phyloP scores from a whole-genome alignment of 2,329 filamentous ascomycete genomes.

The Fusarium humuli region DNA sequence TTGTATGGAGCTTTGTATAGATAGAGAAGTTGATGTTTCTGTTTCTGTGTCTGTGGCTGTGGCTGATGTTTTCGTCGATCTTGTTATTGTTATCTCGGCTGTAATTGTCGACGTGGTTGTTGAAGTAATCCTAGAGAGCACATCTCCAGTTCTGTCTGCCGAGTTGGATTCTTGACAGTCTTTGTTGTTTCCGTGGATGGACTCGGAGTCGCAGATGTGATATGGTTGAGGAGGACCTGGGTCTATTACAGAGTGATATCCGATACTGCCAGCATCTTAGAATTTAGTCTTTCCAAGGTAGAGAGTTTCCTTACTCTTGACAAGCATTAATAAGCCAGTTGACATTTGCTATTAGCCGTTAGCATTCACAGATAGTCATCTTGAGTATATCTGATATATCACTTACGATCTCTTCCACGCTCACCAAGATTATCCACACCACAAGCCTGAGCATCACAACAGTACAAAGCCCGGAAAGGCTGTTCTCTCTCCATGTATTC shows the following conservation, averaged over 20 bases:
- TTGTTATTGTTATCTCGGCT: neutral
- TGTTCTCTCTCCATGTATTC: conserved; percentile 42
- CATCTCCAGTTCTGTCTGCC: conserved; percentile 1
- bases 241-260: conserved; percentile 43
- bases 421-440: conserved; percentile 56
- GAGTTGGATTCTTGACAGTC: conserved; percentile 27
- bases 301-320: conserved; percentile 56
- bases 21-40: neutral
- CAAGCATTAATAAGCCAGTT: conserved; percentile 64
- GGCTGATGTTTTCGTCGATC: neutral
- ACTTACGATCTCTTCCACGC: conserved; percentile 59
- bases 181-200: conserved; percentile 14
- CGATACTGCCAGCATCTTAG: conserved; percentile 40
- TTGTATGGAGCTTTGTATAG: conserved; percentile 20
- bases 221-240: conserved; percentile 44
- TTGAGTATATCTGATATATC: neutral
- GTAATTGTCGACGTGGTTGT: neutral
- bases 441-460: conserved; percentile 63
- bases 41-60: conserved; percentile 1
- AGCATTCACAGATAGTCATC: conserved; percentile 6
- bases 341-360: conserved; percentile 58
- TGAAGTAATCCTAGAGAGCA: neutral
- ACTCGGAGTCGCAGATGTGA: conserved; percentile 38
- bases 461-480: conserved; percentile 61
- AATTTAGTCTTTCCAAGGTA: neutral